Base-by-base conservation (phyloP, 306 rosid genomes). In the Oxytropis ochrocephala region DNA sequence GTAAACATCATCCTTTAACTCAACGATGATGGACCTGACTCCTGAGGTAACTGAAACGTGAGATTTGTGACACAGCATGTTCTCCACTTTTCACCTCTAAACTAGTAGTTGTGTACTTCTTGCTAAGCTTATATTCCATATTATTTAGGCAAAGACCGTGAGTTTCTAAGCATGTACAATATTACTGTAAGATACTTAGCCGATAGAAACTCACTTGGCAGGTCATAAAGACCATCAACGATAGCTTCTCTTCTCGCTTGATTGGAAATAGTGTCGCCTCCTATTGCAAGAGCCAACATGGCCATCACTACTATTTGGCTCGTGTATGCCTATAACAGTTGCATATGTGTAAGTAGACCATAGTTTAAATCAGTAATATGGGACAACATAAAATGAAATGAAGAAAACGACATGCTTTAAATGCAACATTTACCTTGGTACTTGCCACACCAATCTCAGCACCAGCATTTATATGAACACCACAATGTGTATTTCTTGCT, bases 241-340 rank as follows among this genome's bases (percentile, higher is more conserved):
- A 89, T 85, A 47, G 97, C 91, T 77, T 94, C 99, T 75, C 96
- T 88, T 83, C 89, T 87, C 33, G 84, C 83, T 77, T 88, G 82
- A 83, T 73, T 85, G 77, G 99, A 94, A 73, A 91, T 83, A 60
- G 95, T 83, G 76, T 94, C 99, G 11, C 89, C 92, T 60, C 99
- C 99, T 49, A 91, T 87, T 51, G 99, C 97, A 48, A 94, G 89
- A 48, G 99, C 89, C 75, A 94, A 66, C 96, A 94, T 94, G 77
- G 90, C 97, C 99, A 94, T 94, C 77, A 89, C 99, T 68, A 91
- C 99, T 72, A 94, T 94, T 84, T 94, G 97, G 74, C 99, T 94
- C 13, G 99, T 94, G 85, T 94, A 94, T 13, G 99, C 99, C 99
- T 94, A 66, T 52, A 54, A 62, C 48, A 42, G 68, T 60, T 24